These are phyloP conservation scores for Globisporangium acanthophoron DNA, from an alignment of 352 stramenopile species.

Conservation along the genomic window DNA sequence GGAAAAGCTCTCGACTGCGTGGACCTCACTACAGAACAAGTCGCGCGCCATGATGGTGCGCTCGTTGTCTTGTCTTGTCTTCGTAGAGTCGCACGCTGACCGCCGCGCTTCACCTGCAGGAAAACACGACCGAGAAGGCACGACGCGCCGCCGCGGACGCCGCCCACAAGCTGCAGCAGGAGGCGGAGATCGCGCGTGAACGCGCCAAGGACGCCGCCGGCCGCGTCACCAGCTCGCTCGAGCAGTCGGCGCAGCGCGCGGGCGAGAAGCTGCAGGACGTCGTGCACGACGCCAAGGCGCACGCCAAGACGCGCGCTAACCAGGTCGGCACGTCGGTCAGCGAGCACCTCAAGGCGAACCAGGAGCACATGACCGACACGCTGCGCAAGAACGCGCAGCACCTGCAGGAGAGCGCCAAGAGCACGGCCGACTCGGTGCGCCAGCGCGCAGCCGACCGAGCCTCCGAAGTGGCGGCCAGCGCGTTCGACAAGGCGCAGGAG, in stretches of 20 bases:
- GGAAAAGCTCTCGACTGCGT: constrained; percentile 13
- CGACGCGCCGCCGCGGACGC: constrained; percentile 6
- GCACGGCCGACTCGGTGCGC: constrained; percentile 21
- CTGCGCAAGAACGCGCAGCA: constrained; percentile 40
- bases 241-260: constrained; percentile 10
- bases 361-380: constrained; percentile 32
- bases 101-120: background rate
- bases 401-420: constrained; percentile 32
- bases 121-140: constrained; percentile 6
- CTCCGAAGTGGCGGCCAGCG: constrained; percentile 7
- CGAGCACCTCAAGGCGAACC: constrained; percentile 22
- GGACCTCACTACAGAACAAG: constrained; percentile 8
- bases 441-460: constrained; percentile 11
- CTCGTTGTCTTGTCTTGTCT: background rate
- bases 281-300: constrained; percentile 19
- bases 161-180: constrained; percentile 13
- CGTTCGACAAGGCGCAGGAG: constrained; percentile 13
- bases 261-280: constrained; percentile 27
- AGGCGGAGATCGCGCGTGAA: constrained; percentile 3
- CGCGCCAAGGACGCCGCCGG: constrained; percentile 13
- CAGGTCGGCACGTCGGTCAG: constrained; percentile 5
- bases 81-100: background rate
- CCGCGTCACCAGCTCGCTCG: constrained; percentile 1
- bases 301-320: constrained; percentile 16
- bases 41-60: constrained; percentile 7